Conservation (phyloP, 176 grass and related monocot genomes). For the Themeda triandra region DNA sequence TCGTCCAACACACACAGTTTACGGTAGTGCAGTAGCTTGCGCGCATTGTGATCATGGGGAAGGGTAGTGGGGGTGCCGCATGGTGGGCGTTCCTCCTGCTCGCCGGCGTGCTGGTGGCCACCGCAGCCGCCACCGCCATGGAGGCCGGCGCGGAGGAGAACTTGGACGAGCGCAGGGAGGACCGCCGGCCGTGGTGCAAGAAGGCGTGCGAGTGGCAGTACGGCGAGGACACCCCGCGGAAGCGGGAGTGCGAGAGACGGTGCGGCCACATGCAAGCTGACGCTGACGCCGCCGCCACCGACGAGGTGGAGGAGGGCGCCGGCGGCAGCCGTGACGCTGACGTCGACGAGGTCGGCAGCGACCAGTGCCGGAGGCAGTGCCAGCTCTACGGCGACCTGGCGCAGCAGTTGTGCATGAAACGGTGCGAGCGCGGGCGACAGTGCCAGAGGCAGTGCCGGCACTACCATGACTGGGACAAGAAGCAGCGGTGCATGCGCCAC, state of each 20-base stretch:
- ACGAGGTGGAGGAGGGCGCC: neutral
- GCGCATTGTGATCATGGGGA: neutral
- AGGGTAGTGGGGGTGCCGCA: neutral
- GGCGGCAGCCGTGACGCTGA: neutral
- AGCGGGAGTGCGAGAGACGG: conserved; percentile 7
- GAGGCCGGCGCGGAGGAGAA: neutral
- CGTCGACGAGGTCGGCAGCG: neutral
- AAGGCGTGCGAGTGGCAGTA: conserved; percentile 30
- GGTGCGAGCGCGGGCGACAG: too few relatives aligned
- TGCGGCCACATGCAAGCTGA: neutral
- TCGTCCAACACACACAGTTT: too few relatives aligned
- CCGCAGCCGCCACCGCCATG: neutral
- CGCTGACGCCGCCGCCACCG: too few relatives aligned
- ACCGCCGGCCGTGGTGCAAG: conserved; percentile 1
- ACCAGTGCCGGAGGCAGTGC: too few relatives aligned
- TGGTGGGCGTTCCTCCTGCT: conserved; percentile 20
- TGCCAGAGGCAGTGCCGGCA: too few relatives aligned
- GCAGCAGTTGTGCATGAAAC: too few relatives aligned
- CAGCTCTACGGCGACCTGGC: too few relatives aligned
- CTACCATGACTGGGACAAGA: neutral
- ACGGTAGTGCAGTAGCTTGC: too few relatives aligned
- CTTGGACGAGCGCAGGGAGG: neutral
- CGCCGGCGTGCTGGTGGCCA: neutral
- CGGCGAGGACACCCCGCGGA: neutral
- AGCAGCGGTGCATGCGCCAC: neutral